Base-by-base conservation (phyloP, 805 yeast species). In the Hanseniaspora clermontiae region DNA sequence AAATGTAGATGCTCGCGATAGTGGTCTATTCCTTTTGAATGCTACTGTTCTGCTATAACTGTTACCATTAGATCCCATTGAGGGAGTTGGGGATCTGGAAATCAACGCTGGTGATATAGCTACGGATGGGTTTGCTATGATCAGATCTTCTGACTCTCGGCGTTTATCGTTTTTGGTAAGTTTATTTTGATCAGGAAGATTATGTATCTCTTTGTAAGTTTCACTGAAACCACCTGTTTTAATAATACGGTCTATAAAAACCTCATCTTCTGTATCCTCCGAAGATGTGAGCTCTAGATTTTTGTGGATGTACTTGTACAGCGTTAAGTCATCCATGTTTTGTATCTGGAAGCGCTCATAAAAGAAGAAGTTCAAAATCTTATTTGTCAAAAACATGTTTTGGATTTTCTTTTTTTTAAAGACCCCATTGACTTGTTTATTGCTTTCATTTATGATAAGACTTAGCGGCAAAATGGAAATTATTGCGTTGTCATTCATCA, bases 291-390 rank as follows among this genome's bases (percentile, higher is more conserved):
- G 36, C 17, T 11, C 29, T 5, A 19, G 15, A 12, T 46, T 27
- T 7, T 39, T 31, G 5, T 38, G n/a, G 15, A 53, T 53, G 19
- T 53, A 53, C 27, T 53, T 31, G 31, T 43, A 46, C 17, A 53
- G 5, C 11, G 57, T 46, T 19, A 38, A 46, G 19, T 37, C 19
- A 11, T 42, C 9, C 36, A 53, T 42, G 24, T 39, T 53, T 15
- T 19, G 39, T 12, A 39, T 34, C 9, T 20, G 20, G n/a, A 53
- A 46, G 19, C 29, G 37, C 39, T 46, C 57, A 32, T 46, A 53
- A 32, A 43, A 53, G 42, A 53, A 38, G 12, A 53, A 53, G 31
- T 53, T 53, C 10, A 53, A 36, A 9, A 53, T n/a, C 32, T 53
- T 53, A 12, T 53, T 53, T 3, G 57, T 46, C 8, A 46, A 17